Percentiles rank a stretch among this genome's conserved stretches.
Evolutionary conservation across 192 early-diverging fungal genomes (phyloP).

Genomic region (Entomortierella lignicola): DNA sequence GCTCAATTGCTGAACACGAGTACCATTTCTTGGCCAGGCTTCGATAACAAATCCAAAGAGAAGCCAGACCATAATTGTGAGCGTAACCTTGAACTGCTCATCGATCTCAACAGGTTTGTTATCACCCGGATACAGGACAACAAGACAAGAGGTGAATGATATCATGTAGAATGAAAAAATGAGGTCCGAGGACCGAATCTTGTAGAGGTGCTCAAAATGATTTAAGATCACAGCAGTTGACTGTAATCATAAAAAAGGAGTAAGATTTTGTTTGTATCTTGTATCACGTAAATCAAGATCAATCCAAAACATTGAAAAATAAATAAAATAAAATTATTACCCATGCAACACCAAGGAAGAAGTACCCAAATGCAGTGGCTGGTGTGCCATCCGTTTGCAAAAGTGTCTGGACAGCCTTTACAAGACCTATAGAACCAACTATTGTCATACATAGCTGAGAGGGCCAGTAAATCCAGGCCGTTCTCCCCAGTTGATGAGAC

Average conservation of each 20-base stretch:
- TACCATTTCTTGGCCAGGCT: constrained; percentile 27
- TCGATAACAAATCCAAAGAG: constrained; percentile 19
- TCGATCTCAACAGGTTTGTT: background rate
- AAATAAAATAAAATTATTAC: too few species aligned
- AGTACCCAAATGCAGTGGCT: constrained; percentile 11
- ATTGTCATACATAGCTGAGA: constrained; percentile 13
- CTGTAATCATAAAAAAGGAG: background rate
- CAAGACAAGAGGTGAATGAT: background rate
- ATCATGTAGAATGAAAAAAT: constrained; percentile 20
- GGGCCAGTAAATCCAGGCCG: constrained; percentile 35
- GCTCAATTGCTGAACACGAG: constrained; percentile 12
- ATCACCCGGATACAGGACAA: background rate
- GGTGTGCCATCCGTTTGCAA: background rate
- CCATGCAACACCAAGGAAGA: constrained; percentile 24
- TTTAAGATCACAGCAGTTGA: constrained; percentile 9
- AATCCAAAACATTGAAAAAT: too few species aligned
- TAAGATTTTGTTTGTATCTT: too few species aligned
- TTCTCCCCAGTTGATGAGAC: constrained; percentile 25
- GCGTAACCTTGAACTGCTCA: background rate
- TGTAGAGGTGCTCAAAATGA: constrained; percentile 18
- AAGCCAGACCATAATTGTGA: background rate
- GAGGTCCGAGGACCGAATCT: constrained; percentile 29
- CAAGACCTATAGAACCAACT: background rate
- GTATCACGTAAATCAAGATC: too few species aligned
- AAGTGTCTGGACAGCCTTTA: background rate